A percentile compares a stretch with the other conserved stretches of the same genome.
phyloP scores from a whole-genome alignment of 2,329 filamentous ascomycete genomes.

The Neodidymelliopsis sp. region DNA sequence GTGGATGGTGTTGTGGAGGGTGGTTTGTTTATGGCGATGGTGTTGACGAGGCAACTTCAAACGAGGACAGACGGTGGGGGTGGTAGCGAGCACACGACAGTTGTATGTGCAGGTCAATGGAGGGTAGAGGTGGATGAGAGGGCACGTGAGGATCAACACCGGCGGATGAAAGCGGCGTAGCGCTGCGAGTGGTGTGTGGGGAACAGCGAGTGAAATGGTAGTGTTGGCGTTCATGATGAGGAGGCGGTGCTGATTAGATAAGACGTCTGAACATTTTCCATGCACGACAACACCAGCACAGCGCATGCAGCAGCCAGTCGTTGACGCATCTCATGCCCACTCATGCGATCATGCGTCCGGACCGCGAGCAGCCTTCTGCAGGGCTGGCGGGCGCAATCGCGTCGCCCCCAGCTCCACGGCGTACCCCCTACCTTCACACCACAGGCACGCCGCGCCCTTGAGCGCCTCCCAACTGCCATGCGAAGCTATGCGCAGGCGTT shows the following conservation, averaged over 20 bases:
- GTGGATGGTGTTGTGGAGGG: slow-evolving; percentile 9
- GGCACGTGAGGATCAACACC: slow-evolving; percentile 11
- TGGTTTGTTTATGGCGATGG: slow-evolving; percentile 34
- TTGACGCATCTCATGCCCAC: slow-evolving; percentile 40
- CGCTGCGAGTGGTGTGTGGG: slow-evolving; percentile 18
- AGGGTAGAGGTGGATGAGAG: background rate
- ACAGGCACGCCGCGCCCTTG: slow-evolving; percentile 28
- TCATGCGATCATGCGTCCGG: slow-evolving; percentile 60
- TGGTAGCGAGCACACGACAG: background rate
- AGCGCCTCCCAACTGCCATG: slow-evolving; percentile 38
- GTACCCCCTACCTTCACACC: background rate
- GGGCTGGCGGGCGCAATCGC: slow-evolving; percentile 42
- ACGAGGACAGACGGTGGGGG: background rate
- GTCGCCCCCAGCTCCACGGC: slow-evolving; percentile 31
- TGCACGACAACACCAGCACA: background rate
- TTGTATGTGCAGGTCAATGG: no score
- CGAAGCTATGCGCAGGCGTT: slow-evolving; percentile 47
- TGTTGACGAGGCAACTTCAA: slow-evolving; percentile 44
- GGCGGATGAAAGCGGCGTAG: slow-evolving; percentile 17
- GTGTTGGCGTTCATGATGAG: background rate
- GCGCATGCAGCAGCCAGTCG: slow-evolving; percentile 2
- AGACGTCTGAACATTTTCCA: slow-evolving; percentile 13
- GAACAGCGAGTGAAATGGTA: slow-evolving; percentile 4
- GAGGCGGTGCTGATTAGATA: slow-evolving; percentile 15
- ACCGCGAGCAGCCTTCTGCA: slow-evolving; percentile 53